These are phyloP conservation scores for Nyssa sinensis DNA, from an alignment of 148 eudicot species.

Conservation along the genomic window DNA sequence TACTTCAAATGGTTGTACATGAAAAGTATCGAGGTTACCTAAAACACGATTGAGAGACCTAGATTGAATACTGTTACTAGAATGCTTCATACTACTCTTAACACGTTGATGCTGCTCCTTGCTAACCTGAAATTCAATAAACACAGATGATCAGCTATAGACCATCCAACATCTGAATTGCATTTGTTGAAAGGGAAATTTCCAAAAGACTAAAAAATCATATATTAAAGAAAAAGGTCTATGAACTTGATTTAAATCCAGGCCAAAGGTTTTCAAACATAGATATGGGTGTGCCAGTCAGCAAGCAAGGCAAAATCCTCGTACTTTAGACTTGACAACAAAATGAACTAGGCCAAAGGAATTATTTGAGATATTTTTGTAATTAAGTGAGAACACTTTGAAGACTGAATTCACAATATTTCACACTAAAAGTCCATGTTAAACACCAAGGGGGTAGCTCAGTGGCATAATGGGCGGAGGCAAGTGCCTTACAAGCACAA, in stretches of 20 bases:
- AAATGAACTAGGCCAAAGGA: not conserved
- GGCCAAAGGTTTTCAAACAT: not conserved
- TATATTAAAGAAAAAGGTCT: not conserved
- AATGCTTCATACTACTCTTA: conserved; percentile 77
- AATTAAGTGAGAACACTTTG: not conserved
- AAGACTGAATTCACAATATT: not conserved
- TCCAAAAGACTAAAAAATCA: not conserved
- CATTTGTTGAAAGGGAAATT: not conserved
- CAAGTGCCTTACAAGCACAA: too few species aligned
- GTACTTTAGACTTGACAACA: not conserved
- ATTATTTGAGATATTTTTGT: not conserved
- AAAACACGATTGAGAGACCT: conserved; percentile 75
- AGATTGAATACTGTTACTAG: conserved; percentile 67
- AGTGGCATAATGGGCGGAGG: too few species aligned
- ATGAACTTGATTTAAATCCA: not conserved
- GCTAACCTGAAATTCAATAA: conserved; percentile 64
- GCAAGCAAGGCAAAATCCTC: not conserved
- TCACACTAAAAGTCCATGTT: not conserved
- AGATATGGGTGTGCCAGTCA: not conserved
- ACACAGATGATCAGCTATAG: conserved; percentile 7
- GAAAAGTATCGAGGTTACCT: conserved; percentile 61
- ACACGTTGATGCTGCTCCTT: conserved; percentile 85
- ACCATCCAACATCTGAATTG: not conserved
- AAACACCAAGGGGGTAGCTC: too few species aligned
- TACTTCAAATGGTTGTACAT: conserved; percentile 77